phyloP scores from a whole-genome alignment of 2,329 filamentous ascomycete genomes.

The Verticillium tricorpus region DNA sequence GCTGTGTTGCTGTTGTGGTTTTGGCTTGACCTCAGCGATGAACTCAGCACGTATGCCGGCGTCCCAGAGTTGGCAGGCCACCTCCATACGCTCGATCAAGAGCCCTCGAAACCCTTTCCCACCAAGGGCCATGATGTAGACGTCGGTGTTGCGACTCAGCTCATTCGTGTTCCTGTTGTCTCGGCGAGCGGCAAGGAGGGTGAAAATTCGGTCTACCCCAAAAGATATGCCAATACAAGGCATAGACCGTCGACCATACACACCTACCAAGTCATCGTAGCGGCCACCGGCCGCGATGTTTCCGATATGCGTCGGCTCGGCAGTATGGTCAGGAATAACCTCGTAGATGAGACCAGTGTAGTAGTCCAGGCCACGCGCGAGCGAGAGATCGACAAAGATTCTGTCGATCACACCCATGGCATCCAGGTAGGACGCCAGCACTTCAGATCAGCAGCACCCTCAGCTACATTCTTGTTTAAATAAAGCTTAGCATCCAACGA shows the following conservation, averaged over 20 bases:
- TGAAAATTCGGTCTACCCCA: slow-evolving; percentile 87
- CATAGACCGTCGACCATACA: slow-evolving; percentile 84
- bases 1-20: slow-evolving; percentile 85
- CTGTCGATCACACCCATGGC: slow-evolving; percentile 67
- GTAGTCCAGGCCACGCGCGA: slow-evolving; percentile 82
- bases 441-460: slow-evolving; percentile 75
- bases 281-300: slow-evolving; percentile 69
- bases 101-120: slow-evolving; percentile 77
- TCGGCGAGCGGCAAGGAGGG: slow-evolving; percentile 59
- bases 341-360: slow-evolving; percentile 85
- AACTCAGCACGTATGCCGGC: slow-evolving; percentile 84
- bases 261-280: slow-evolving; percentile 66
- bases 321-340: slow-evolving; percentile 74
- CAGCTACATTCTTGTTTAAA: slow-evolving; percentile 68
- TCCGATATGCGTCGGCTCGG: slow-evolving; percentile 75
- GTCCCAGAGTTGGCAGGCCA: slow-evolving; percentile 74
- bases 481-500: slow-evolving; percentile 61
- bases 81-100: slow-evolving; percentile 75
- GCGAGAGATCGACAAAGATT: slow-evolving; percentile 82
- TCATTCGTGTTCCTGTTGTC: slow-evolving; percentile 46
- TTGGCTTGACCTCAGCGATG: slow-evolving; percentile 83
- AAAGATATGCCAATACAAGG: slow-evolving; percentile 80
- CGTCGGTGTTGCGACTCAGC: slow-evolving; percentile 67
- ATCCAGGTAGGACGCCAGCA: slow-evolving; percentile 77
- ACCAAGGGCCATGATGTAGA: slow-evolving; percentile 92